Evolutionary conservation across 768 basidiomycete genomes (phyloP).

Genomic region (Goffeauzyma gilvescens): DNA sequence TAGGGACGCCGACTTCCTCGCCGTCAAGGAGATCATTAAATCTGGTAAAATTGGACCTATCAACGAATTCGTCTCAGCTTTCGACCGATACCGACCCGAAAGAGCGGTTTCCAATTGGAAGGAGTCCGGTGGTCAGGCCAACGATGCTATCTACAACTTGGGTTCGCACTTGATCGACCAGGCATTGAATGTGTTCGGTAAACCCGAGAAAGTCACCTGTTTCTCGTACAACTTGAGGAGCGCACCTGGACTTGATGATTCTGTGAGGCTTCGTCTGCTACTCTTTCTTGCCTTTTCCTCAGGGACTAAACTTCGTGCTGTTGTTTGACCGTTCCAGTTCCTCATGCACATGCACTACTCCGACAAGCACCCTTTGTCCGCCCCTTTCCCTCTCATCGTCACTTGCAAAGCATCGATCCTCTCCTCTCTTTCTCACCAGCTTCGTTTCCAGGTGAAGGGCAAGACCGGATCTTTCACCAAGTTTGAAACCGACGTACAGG

Average conservation of each 20-base stretch:
- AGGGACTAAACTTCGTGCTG: conserved; percentile 32
- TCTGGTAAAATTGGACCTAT: conserved; percentile 31
- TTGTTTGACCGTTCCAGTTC: conserved; percentile 36
- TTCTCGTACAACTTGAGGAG: conserved; percentile 49
- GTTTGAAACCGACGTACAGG: conserved; percentile 58
- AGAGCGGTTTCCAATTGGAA: conserved; percentile 42
- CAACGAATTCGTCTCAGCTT: conserved; percentile 19
- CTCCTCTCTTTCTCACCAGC: conserved; percentile 46
- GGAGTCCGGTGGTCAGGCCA: conserved; percentile 44
- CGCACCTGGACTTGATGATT: conserved; percentile 31
- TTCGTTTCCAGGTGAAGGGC: conserved; percentile 55
- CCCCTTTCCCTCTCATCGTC: conserved; percentile 40
- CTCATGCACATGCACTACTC: conserved; percentile 26
- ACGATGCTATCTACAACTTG: conserved; percentile 56
- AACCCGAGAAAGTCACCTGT: conserved; percentile 48
- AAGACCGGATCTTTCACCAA: conserved; percentile 55
- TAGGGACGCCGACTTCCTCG: conserved; percentile 24
- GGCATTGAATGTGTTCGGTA: conserved; percentile 53
- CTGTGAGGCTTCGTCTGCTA: conserved; percentile 17
- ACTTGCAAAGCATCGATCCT: conserved; percentile 52
- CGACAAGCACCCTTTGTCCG: conserved; percentile 10
- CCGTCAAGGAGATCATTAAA: conserved; percentile 18
- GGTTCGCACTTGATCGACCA: conserved; percentile 52
- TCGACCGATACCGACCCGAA: conserved; percentile 42
- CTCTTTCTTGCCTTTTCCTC: not conserved